Percentiles rank a stretch among this genome's conserved stretches.
These are phyloP conservation scores for Tuber calosporum DNA, from an alignment of 495 filamentous ascomycete species.

Conservation along the genomic window DNA sequence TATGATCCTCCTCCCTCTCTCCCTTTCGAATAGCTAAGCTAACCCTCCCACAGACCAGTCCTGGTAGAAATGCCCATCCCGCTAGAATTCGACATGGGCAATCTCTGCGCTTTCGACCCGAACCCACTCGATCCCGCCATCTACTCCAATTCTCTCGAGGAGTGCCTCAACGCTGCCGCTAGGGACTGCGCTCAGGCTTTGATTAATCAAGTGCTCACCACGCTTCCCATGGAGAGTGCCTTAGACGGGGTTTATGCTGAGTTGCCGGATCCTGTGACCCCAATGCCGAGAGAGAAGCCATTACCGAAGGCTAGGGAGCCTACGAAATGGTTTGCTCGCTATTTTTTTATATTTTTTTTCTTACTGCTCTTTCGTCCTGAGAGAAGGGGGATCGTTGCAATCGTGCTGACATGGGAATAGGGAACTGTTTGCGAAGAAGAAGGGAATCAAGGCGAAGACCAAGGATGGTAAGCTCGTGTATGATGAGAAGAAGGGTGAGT, in stretches of 20 bases:
- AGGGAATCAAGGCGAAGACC: conserved; percentile 81
- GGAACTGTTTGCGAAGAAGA: conserved; percentile 85
- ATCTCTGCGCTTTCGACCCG: conserved; percentile 71
- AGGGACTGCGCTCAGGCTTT: conserved; percentile 82
- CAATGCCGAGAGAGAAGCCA: conserved; percentile 82
- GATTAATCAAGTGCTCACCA: conserved; percentile 79
- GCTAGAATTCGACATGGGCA: conserved; percentile 85
- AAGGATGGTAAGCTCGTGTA: conserved; percentile 67
- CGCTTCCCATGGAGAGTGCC: conserved; percentile 64
- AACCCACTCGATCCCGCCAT: conserved; percentile 58
- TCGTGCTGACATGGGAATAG: conserved; percentile 24
- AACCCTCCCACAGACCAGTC: conserved; percentile 12
- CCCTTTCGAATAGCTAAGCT: background rate
- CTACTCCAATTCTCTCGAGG: conserved; percentile 48
- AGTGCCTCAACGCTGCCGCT: conserved; percentile 58
- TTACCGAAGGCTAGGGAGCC: conserved; percentile 68
- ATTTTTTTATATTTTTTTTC: background rate
- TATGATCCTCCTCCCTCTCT: conserved; percentile 4
- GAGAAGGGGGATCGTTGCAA: background rate
- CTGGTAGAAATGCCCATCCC: conserved; percentile 70
- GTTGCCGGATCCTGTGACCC: conserved; percentile 61
- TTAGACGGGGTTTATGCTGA: conserved; percentile 63
- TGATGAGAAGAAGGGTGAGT: conserved; percentile 77
- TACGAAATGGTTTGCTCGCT: conserved; percentile 63
- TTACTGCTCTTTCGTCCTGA: background rate